Evolutionary conservation across 2,329 filamentous ascomycete species (phyloP).

Genomic region (Cadophora gregata): DNA sequence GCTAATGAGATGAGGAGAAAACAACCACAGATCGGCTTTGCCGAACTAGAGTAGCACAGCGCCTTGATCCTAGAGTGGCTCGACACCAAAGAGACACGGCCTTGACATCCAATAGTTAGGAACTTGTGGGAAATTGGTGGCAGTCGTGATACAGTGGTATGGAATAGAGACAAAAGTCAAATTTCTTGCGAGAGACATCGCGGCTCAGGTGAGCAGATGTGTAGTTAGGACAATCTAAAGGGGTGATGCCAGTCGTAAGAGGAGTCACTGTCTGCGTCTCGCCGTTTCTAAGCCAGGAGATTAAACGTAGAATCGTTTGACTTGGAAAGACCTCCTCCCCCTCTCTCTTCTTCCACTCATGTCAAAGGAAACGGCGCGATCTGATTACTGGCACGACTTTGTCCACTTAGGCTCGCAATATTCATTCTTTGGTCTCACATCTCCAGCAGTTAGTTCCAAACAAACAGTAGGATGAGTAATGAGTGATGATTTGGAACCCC

Average conservation of each 20-base stretch:
- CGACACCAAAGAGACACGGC: no score
- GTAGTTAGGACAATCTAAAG: neutral
- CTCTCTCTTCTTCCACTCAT: neutral
- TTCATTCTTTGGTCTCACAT: neutral
- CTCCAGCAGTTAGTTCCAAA: neutral
- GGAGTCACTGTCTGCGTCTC: neutral
- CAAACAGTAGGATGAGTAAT: neutral
- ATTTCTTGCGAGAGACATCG: neutral
- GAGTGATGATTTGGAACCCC: neutral
- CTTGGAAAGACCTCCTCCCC: neutral
- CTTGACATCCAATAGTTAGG: neutral
- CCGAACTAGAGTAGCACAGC: no score
- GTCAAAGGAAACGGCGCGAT: neutral
- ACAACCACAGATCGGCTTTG: no score
- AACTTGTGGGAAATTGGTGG: neutral
- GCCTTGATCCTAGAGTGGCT: no score
- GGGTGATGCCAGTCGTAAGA: neutral
- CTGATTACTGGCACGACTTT: neutral
- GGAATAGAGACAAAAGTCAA: neutral
- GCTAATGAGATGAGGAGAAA: no score
- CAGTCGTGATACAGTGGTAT: neutral
- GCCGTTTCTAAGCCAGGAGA: neutral
- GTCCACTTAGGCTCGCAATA: neutral
- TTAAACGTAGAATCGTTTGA: neutral
- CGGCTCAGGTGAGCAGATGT: neutral